Evolutionary conservation across 768 basidiomycete species (phyloP).

Genomic region (Daedaleopsis sinensis): DNA sequence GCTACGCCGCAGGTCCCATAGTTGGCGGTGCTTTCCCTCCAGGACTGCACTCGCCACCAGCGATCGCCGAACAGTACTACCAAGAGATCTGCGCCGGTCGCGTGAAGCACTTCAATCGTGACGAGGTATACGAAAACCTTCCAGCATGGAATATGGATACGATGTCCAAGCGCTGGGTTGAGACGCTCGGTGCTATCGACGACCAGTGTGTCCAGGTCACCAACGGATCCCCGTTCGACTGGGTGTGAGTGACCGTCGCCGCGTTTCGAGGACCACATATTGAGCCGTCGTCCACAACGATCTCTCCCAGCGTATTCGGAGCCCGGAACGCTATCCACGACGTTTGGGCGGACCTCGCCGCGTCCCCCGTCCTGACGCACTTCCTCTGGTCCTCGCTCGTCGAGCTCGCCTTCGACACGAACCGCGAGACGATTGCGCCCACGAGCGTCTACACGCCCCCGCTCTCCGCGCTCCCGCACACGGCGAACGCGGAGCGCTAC

Average conservation of each 20-base stretch:
- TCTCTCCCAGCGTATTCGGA: constrained; percentile 14
- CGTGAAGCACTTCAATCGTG: constrained; percentile 30
- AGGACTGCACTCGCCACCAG: constrained; percentile 34
- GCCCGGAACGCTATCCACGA: constrained; percentile 16
- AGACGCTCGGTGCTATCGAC: constrained; percentile 35
- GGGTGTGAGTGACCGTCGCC: constrained; percentile 30
- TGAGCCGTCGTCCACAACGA: too few species aligned
- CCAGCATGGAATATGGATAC: constrained; percentile 30
- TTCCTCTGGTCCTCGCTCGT: constrained; percentile 29
- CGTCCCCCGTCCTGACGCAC: constrained; percentile 24
- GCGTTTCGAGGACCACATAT: neutral
- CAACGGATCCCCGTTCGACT: constrained; percentile 35
- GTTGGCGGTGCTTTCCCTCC: constrained; percentile 43
- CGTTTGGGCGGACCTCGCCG: constrained; percentile 15
- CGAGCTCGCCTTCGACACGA: constrained; percentile 24
- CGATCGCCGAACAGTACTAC: constrained; percentile 42
- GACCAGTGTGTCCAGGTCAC: constrained; percentile 44
- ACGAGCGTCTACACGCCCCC: constrained; percentile 7
- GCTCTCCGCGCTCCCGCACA: constrained; percentile 11
- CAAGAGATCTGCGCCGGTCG: constrained; percentile 41
- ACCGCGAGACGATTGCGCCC: constrained; percentile 23
- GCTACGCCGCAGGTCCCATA: constrained; percentile 39
- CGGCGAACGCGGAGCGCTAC: constrained; percentile 18
- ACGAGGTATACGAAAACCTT: constrained; percentile 30
- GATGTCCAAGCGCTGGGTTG: constrained; percentile 45